Evolutionary conservation across 108 stramenopile species (phyloP), one percentile per base, ranked within the genome.

Genomic region (Fistulifera solaris): DNA sequence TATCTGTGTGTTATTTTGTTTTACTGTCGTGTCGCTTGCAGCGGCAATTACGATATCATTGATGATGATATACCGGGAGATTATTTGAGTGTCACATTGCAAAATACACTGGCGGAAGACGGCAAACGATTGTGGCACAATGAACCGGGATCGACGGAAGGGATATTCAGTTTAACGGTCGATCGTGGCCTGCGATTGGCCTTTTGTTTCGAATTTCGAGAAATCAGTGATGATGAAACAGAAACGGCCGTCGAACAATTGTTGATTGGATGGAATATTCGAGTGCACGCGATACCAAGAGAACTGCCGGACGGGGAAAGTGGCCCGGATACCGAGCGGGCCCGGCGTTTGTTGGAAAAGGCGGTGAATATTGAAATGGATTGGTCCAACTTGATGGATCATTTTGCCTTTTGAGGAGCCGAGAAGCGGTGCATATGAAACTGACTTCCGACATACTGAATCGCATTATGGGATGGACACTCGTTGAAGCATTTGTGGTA

Each of bases 401-500:
- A 89, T 65, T 83, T 80, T 63, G 83, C 80, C 22, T 89, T 74
- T 48, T 84, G 59, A 56, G 69, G 14, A 80, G 65, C 45, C 55
- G 87, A 61, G 87, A 89, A 53, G 78, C 68, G n/a, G 47, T 61
- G n/a, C 79, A 89, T 48, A 44, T 53, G 21, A 55, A 23, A 14
- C 27, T 89, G 65, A 74, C 71, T 13, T 60, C 77, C 43, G 27
- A 54, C 18, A 89, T 81, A 21, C 65, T 79, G 27, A 31, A 40
- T 53, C 66, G 81, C 15, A 63, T 89, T 14, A 48, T 77, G 28
- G 48, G 71, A 35, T 89, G 83, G 83, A 89, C 83, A 0, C 53
- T 83, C 15, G n/a, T 89, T 14, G 87, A 89, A 60, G 79, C 83
- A 17, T 39, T 76, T 28, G 63, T 83, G 19, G 74, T 89, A 22